Percentiles rank a stretch among this genome's conserved stretches.
phyloP scores from a whole-genome alignment of 164 flowering plant species.

The Piper longum region DNA sequence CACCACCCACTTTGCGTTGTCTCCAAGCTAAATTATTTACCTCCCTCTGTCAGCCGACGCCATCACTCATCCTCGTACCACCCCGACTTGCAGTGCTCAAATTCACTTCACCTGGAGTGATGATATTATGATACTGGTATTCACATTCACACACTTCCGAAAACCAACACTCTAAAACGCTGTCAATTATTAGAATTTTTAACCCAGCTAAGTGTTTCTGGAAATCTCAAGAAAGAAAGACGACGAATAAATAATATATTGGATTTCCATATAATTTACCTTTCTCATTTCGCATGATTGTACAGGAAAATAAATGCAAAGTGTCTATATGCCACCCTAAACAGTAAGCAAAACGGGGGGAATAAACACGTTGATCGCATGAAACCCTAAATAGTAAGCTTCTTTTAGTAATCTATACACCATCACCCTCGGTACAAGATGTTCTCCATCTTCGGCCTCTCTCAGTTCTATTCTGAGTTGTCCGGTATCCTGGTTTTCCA shows the following conservation, averaged over 20 bases:
- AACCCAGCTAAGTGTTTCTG: background rate
- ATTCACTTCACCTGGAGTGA: too few species aligned
- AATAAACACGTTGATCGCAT: background rate
- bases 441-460: background rate
- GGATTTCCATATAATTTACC: too few species aligned
- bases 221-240: background rate
- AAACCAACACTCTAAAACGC: too few species aligned
- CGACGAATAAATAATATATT: too few species aligned
- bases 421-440: background rate
- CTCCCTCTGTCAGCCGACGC: background rate
- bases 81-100: too few species aligned
- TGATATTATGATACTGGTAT: too few species aligned
- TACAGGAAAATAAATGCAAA: background rate
- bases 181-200: too few species aligned
- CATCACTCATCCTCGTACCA: too few species aligned
- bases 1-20: conserved; percentile 5
- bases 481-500: background rate
- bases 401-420: background rate
- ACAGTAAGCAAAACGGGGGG: background rate
- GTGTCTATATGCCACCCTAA: background rate
- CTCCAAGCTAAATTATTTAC: conserved; percentile 1
- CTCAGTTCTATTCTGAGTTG: background rate
- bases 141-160: too few species aligned
- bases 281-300: too few species aligned
- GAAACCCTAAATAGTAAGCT: background rate